Conservation (phyloP, 768 basidiomycete species). For the Hericium erinaceus region DNA sequence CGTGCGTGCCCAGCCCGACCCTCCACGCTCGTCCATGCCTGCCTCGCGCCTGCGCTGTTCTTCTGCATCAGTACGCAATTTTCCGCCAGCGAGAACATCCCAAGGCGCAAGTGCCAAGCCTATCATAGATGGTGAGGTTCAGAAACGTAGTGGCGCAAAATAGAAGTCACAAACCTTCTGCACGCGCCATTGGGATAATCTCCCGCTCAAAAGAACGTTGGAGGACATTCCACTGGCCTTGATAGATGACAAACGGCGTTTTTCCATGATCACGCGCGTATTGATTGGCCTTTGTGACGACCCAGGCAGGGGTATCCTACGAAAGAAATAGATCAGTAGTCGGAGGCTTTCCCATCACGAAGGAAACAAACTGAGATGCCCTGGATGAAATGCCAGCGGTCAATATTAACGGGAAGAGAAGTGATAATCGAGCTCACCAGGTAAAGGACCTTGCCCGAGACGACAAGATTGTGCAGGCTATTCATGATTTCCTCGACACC, state of each 20-base stretch:
- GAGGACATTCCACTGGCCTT: conserved; percentile 25
- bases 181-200: conserved; percentile 29
- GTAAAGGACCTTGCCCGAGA: conserved; percentile 33
- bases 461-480: conserved; percentile 31
- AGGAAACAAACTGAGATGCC: conserved; percentile 4
- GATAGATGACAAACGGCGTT: conserved; percentile 35
- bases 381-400: neutral
- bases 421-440: conserved; percentile 18
- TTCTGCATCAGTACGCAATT: conserved; percentile 30
- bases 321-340: too few relatives aligned
- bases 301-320: conserved; percentile 27
- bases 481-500: conserved; percentile 34
- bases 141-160: neutral
- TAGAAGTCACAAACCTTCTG: conserved; percentile 8
- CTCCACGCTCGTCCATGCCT: conserved; percentile 27
- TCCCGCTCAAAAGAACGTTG: conserved; percentile 32
- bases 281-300: conserved; percentile 28
- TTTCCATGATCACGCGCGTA: conserved; percentile 29
- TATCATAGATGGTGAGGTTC: conserved; percentile 10
- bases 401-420: neutral
- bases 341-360: neutral
- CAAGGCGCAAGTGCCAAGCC: conserved; percentile 32
- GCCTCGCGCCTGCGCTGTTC: conserved; percentile 22
- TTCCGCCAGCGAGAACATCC: conserved; percentile 32
- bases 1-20: conserved; percentile 6